phyloP scores from a whole-genome alignment of 306 rosid genomes.

The Boehmeria nivea region DNA sequence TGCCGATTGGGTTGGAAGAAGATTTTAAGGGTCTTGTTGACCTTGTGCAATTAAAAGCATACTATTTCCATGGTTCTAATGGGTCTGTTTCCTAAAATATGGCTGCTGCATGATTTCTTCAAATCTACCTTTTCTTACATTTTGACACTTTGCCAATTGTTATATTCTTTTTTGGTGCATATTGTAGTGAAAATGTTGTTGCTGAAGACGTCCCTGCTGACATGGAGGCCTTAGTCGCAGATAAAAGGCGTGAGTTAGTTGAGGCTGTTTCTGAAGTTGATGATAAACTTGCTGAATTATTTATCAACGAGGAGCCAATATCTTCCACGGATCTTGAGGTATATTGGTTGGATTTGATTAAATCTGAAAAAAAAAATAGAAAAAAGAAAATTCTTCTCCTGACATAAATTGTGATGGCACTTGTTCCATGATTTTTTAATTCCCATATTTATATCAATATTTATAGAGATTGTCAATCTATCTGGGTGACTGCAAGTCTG shows the following conservation, averaged over 20 bases:
- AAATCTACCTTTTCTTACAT: neutral
- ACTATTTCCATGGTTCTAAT: conserved; percentile 71
- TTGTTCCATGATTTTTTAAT: no score
- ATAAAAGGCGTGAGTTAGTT: conserved; percentile 84
- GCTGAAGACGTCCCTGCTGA: conserved; percentile 69
- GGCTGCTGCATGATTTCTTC: neutral
- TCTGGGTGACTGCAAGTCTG: no score
- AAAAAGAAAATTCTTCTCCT: neutral
- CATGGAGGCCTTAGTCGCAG: conserved; percentile 73
- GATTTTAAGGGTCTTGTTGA: conserved; percentile 87
- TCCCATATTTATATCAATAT: no score
- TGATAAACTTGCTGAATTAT: conserved; percentile 90
- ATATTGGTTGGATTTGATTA: neutral
- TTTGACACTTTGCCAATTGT: neutral
- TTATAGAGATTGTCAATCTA: no score
- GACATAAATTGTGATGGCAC: no score
- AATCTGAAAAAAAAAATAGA: neutral
- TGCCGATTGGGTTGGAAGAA: conserved; percentile 95
- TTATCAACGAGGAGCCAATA: conserved; percentile 80
- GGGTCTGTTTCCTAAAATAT: conserved; percentile 55
- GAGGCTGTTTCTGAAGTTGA: conserved; percentile 94
- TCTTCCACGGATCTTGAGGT: conserved; percentile 85
- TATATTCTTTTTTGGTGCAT: conserved; percentile 4
- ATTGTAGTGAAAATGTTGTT: conserved; percentile 64
- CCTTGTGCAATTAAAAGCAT: conserved; percentile 85